Evolutionary conservation across 2,329 filamentous ascomycete species (phyloP), one percentile per base, ranked within the genome.

Genomic region (Claviceps fusiformis): DNA sequence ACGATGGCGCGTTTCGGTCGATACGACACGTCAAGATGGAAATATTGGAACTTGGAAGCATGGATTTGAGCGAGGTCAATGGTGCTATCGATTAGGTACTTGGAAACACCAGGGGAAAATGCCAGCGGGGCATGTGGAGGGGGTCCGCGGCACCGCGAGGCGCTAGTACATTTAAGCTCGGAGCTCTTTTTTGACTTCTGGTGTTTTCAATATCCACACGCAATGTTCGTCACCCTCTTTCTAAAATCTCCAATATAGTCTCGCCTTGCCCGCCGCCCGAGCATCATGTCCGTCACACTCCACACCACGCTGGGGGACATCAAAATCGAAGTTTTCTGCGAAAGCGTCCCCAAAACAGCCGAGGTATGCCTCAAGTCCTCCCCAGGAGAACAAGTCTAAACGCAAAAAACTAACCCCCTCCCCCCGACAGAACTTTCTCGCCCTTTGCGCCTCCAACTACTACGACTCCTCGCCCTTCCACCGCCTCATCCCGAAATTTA

Each of bases 251-350:
- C 39, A 41, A 41, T 17, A 41, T 9, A 41, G 15, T n/a, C 39
- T 17, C 39, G 15, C 15, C 33, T 17, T 29, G 19, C 29, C 29
- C 47, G 31, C 3, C 8, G 1, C 47, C 47, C 19, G 35, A 29
- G 3, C 31, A 57, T 15, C 61, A 84, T 85, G 82, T 85, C 82
- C 13, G 80, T 84, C 59, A 85, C 82, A 11, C 79, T 98, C 15
- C 90, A 96, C 71, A 98, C 93, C 52, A 88, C 84, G 52, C 79
- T 86, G 54, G 93, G 93, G 67, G 86, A 93, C 71, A 79, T 98
- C 68, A 98, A 97, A 74, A 81, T 97, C 63, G 93, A 97, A 71
- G 77, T 98, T 61, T 97, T 96, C 74, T 97, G 92, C 75, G 89
- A 96, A 69, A 85, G 87, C 62, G 89, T 95, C 37, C 93, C 93